These are phyloP conservation scores for Podaxis sp. DNA, from an alignment of 768 basidiomycete genomes.

Conservation along the genomic window DNA sequence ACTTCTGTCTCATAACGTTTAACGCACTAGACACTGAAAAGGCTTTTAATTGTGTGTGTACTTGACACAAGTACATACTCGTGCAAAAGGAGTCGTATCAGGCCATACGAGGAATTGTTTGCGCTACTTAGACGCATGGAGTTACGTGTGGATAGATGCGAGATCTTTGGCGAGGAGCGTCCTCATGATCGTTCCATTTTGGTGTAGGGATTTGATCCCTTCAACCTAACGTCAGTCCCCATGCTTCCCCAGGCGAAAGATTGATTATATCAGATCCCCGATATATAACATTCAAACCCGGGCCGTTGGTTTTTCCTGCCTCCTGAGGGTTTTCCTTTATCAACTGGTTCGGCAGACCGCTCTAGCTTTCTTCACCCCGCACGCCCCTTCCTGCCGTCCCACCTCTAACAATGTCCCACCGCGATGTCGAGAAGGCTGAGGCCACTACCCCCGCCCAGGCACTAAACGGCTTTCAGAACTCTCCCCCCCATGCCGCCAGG, in stretches of 20 bases:
- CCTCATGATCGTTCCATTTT: background rate
- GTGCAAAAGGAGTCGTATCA: background rate
- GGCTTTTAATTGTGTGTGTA: background rate
- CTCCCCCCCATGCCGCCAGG: slow-evolving; percentile 19
- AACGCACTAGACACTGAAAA: background rate
- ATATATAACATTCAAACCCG: background rate
- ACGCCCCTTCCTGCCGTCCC: background rate
- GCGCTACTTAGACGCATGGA: background rate
- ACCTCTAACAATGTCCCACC: slow-evolving; percentile 17
- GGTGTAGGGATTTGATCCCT: background rate
- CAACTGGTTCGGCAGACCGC: background rate
- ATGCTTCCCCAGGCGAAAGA: background rate
- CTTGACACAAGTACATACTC: background rate
- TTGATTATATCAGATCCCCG: background rate
- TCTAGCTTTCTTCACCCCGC: background rate
- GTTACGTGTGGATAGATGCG: background rate
- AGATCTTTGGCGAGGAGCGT: background rate
- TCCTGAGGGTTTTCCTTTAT: background rate
- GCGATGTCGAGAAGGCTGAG: slow-evolving; percentile 39
- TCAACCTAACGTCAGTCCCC: background rate
- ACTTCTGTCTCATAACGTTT: background rate
- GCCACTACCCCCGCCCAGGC: slow-evolving; percentile 29
- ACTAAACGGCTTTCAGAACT: slow-evolving; percentile 17
- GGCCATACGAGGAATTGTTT: background rate
- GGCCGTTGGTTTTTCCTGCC: background rate